Evolutionary conservation across 2,329 filamentous ascomycete species (phyloP), one percentile per base, ranked within the genome.

Genomic region (Aspergillus melleus): DNA sequence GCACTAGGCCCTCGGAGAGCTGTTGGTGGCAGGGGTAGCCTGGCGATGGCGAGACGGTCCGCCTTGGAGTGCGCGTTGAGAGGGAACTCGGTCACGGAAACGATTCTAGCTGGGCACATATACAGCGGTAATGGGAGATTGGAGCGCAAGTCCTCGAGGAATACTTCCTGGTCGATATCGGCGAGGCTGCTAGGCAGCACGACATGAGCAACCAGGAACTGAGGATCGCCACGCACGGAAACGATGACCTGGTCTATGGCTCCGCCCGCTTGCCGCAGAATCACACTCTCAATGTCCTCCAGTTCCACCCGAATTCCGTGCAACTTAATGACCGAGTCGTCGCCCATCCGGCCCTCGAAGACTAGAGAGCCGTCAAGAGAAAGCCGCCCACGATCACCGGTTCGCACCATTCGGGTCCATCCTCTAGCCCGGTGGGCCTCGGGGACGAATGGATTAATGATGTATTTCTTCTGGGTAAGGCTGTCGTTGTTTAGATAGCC

Each of bases 221-320:
- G 19, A n/a, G 50, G 20, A 9, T 24, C 14, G 6, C 44, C 36
- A 4, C 53, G 29, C 19, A 59, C 47, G 6, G 39, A n/a, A 14
- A 53, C 53, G 10, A 36, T 36, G 29, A 42, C 52, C 26, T 60
- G 22, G 24, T 24, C 32, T 11, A 60, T 14, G 9, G 64, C 44
- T 6, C 70, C 67, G 1, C 64, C 49, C 2, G 71, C 60, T 16
- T 61, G 60, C 2, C 61, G 12, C 1, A 76, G 11, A 36, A 79
- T 70, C 14, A 56, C 62, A 14, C 55, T 59, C 42, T 75, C 75
- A 22, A 84, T 70, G 2, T 85, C 83, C 1, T 66, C 61, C 1
- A 85, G 68, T 12, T 85, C 81, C 20, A 84, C 74, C 0, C 72
- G 67, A 20, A 75, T 60, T 8, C 70, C 72, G 20, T 61, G 60